Conservation (phyloP, 2,329 filamentous ascomycete species). For the Calonectria pauciramosa region DNA sequence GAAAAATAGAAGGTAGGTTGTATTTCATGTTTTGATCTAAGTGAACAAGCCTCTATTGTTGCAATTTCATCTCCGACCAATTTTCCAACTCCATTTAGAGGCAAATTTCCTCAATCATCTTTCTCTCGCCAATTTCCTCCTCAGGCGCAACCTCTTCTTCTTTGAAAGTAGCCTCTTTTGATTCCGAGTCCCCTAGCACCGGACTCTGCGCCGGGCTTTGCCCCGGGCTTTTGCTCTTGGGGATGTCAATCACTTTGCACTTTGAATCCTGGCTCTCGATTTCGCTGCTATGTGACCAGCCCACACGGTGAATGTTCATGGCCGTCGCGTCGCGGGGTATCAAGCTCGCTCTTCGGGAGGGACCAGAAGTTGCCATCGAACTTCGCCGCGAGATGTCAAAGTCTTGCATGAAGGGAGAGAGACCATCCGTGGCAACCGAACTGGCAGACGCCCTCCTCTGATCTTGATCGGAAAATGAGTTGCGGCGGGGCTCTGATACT, state of each 20-base stretch:
- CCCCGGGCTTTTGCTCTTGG: background rate
- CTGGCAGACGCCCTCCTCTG: background rate
- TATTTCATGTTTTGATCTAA: conserved; percentile 1
- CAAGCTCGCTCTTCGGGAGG: conserved; percentile 38
- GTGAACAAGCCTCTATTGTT: background rate
- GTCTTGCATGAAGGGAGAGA: conserved; percentile 36
- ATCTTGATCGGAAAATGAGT: conserved; percentile 14
- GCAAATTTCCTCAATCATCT: background rate
- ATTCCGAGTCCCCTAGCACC: background rate
- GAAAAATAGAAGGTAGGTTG: conserved; percentile 31
- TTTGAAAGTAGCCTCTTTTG: background rate
- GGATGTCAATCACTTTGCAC: conserved; percentile 53
- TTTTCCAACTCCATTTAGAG: background rate
- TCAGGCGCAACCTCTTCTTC: background rate
- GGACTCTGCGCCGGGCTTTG: background rate
- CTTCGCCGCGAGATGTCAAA: conserved; percentile 34
- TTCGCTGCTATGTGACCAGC: conserved; percentile 73
- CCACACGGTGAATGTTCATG: conserved; percentile 58
- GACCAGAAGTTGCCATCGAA: conserved; percentile 32
- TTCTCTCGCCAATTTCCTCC: background rate
- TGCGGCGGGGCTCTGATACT: conserved; percentile 1
- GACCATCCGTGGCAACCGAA: conserved; percentile 18
- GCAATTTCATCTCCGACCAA: background rate
- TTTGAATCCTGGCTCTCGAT: conserved; percentile 60
- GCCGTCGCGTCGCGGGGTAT: conserved; percentile 35